phyloP scores from a whole-genome alignment of 768 basidiomycete species.

The Tricholoma hemisulphureum region DNA sequence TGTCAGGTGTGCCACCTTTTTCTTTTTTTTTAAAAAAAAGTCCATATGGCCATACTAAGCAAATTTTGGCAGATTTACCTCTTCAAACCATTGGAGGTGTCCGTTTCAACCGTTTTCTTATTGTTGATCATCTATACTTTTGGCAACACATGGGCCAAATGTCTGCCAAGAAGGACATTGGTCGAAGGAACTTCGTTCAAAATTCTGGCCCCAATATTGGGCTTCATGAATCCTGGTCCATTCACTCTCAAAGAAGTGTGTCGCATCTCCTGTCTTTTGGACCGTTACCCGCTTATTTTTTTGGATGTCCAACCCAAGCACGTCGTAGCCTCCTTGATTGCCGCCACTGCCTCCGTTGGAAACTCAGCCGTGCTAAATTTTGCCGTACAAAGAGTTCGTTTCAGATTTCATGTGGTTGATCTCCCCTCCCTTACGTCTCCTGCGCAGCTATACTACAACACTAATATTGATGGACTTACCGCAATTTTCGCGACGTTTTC shows the following conservation, averaged over 20 bases:
- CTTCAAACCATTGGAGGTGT: slow-evolving; percentile 55
- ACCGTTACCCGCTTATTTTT: background rate
- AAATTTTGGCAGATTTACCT: slow-evolving; percentile 45
- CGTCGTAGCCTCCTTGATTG: slow-evolving; percentile 53
- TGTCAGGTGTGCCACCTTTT: slow-evolving; percentile 42
- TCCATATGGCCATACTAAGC: background rate
- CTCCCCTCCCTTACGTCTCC: background rate
- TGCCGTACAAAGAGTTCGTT: slow-evolving; percentile 52
- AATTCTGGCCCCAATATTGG: slow-evolving; percentile 37
- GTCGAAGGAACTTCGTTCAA: slow-evolving; percentile 46
- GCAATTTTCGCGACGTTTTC: slow-evolving; percentile 64
- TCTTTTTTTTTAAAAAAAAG: too few species aligned
- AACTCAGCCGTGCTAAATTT: slow-evolving; percentile 59
- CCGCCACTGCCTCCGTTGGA: slow-evolving; percentile 53
- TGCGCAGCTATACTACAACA: slow-evolving; percentile 59
- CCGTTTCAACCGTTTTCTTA: slow-evolving; percentile 56
- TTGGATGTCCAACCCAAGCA: slow-evolving; percentile 39
- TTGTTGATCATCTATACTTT: slow-evolving; percentile 51
- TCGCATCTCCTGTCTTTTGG: background rate
- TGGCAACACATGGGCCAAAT: slow-evolving; percentile 50
- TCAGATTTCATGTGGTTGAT: background rate
- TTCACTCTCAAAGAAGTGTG: slow-evolving; percentile 59
- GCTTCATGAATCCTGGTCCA: slow-evolving; percentile 56
- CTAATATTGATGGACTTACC: slow-evolving; percentile 51
- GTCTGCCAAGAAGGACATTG: slow-evolving; percentile 41